Evolutionary conservation across 495 filamentous ascomycete genomes (phyloP), one percentile per base, ranked within the genome.

Genomic region (Rostrohypoxylon terebratum): DNA sequence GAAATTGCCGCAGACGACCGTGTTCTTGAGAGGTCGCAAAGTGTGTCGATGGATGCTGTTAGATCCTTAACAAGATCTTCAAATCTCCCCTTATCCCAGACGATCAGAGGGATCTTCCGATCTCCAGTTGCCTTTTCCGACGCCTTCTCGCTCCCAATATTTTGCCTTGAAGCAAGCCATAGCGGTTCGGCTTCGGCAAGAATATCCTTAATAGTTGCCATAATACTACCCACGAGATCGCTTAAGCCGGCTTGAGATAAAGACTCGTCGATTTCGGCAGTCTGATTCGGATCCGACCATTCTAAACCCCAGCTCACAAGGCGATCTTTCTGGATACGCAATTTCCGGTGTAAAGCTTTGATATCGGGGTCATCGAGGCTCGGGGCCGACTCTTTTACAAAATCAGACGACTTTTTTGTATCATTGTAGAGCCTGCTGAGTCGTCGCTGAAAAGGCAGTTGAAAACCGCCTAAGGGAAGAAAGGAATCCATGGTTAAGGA

Each of bases 381-480:
- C 71, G 88, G 91, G 34, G 86, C 87, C 6, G 90, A 89, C 18
- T 91, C 92, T 63, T 91, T 92, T 71, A 93, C 88, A 72, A 91
- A 93, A 77, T 94, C 92, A 80, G 91, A 94, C 13, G 92, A 94
- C 58, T 90, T 91, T 77, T 97, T 97, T 51, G 93, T 95, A 81
- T 97, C 93, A 72, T 93, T 92, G 80, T 97, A 97, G 73, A 97
- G 87, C 80, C 95, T 91, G 54, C 93, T 96, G 42, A 97, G 86
- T 68, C 93, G 90, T 66, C 91, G 87, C 78, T 89, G 88, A 68
- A 90, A 82, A 58, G 87, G 82, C 76, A 85, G 76, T 71, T 83
- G 80, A 53, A 85, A 75, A 75, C 79, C 78, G 59, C 81, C 80
- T 72, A 78, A 75, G 34, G 83, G 83, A 18, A 84, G 72, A 67